Evolutionary conservation across 1,139 yeast species (phyloP).

Genomic region (Arxiozyma bovina): DNA sequence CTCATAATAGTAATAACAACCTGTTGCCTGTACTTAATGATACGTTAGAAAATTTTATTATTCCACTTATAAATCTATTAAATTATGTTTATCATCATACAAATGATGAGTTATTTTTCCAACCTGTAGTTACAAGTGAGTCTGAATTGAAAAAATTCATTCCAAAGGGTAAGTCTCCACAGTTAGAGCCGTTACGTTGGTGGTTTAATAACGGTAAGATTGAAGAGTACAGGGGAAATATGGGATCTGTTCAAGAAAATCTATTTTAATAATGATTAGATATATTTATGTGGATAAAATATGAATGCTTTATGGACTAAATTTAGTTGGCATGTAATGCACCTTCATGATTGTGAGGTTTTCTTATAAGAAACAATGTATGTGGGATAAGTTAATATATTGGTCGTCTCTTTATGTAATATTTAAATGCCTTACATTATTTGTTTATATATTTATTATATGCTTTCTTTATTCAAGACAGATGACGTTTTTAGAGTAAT

Average conservation of each 20-base stretch:
- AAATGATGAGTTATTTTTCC: conserved; percentile 23
- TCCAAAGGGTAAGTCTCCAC: conserved; percentile 25
- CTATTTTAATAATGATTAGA: neutral
- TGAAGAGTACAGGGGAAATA: neutral
- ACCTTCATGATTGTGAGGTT: no score
- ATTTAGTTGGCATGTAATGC: no score
- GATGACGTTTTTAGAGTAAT: no score
- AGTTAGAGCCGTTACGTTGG: conserved; percentile 19
- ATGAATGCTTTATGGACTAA: no score
- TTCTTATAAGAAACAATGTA: no score
- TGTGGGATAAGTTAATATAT: no score
- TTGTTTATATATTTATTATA: no score
- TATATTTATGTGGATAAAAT: no score
- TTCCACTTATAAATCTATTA: conserved; percentile 23
- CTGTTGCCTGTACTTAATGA: conserved; percentile 16
- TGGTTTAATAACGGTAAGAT: conserved; percentile 8
- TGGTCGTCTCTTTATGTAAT: no score
- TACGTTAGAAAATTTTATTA: conserved; percentile 21
- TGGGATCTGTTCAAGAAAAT: neutral
- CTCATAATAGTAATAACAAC: neutral
- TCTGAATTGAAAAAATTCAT: conserved; percentile 11
- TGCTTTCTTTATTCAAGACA: no score
- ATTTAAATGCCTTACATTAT: no score
- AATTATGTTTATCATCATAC: conserved; percentile 25
- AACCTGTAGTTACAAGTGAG: conserved; percentile 16